Base-by-base conservation (phyloP, 1,284 basidiomycete genomes). In the Trametes polyzona region DNA sequence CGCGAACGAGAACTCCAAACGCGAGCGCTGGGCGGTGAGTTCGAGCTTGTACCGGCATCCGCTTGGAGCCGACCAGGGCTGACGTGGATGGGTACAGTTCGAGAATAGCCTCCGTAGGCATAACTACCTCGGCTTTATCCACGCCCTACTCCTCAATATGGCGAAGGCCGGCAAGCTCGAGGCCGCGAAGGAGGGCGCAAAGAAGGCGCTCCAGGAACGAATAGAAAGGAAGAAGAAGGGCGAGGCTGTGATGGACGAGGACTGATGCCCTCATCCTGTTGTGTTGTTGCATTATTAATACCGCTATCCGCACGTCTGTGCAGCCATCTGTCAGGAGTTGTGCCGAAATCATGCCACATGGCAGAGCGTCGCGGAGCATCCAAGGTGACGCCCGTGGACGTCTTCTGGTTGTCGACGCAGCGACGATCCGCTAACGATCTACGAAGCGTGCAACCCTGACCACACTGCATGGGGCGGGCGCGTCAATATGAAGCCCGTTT, bases 71-170 rank as follows among this genome's bases (percentile, higher is more conserved):
- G 21, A 16, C 12, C 9, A 24, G 16, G 12, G 2, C 17, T 40
- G 16, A 44, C n/a, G 30, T 9, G 23, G 4, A n/a, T 33, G 39
- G n/a, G 55, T 17, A 48, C 52, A 92, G 88, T 92, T 93, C 62
- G 90, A 93, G 73, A 93, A 93, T 72, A 86, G 88, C 59, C 76
- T 93, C 39, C 81, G 92, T 41, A 77, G 85, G 67, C 92, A 95
- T 69, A 95, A 94, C 67, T 90, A 93, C 69, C 80, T 93, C 42
- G 90, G 93, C 27, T 76, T 95, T 23, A 82, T 87, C 5, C 88
- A 93, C 65, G 86, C 83, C 0, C 73, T 94, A 19, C 74, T 92
- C 14, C 69, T 83, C 29, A 84, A 83, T 21, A 77, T 93, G 37
- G 90, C 89, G 19, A 88, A 87, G 66, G 79, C 80, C 4, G 87